Conservation (phyloP, 2,329 filamentous ascomycete species). For the Aspergillus pseudoterreus region DNA sequence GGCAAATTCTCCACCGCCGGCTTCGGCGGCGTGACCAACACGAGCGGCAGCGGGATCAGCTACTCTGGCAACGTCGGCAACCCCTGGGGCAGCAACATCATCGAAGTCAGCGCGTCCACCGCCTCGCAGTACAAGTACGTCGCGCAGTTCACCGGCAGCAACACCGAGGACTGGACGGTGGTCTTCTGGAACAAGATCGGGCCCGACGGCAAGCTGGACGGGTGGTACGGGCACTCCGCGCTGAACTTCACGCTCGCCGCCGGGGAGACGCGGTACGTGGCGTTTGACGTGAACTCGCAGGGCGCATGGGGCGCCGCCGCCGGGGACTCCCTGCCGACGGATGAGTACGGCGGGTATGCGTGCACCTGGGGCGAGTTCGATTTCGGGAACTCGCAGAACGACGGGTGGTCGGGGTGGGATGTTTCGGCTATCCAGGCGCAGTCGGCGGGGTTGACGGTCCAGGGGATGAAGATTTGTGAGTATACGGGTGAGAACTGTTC, state of each 20-base stretch:
- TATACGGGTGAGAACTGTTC: slow-evolving; percentile 23
- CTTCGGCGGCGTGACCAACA: slow-evolving; percentile 30
- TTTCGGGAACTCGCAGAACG: slow-evolving; percentile 31
- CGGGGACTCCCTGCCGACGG: slow-evolving; percentile 23
- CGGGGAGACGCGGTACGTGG: slow-evolving; percentile 32
- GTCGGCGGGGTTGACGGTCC: slow-evolving; percentile 24
- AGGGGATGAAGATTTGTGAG: slow-evolving; percentile 37
- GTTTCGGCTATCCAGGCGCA: slow-evolving; percentile 37
- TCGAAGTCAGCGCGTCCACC: slow-evolving; percentile 27
- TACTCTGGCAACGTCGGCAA: slow-evolving; percentile 36
- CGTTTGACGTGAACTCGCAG: slow-evolving; percentile 37
- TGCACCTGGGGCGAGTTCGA: slow-evolving; percentile 40
- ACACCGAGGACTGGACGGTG: slow-evolving; percentile 30
- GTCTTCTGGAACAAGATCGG: slow-evolving; percentile 41
- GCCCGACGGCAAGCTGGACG: slow-evolving; percentile 30
- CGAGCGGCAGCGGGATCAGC: slow-evolving; percentile 16
- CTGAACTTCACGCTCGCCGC: slow-evolving; percentile 29
- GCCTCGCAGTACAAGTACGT: slow-evolving; percentile 37
- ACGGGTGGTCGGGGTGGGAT: slow-evolving; percentile 38
- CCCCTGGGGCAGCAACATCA: slow-evolving; percentile 41
- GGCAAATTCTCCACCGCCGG: slow-evolving; percentile 19
- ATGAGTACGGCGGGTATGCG: slow-evolving; percentile 30
- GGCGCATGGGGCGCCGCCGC: slow-evolving; percentile 34
- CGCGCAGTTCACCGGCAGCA: slow-evolving; percentile 27
- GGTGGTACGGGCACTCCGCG: slow-evolving; percentile 35